A percentile compares a stretch with the other conserved stretches of the same genome.
phyloP scores from a whole-genome alignment of 352 stramenopile species.

The Chrysophaeum taylorii region DNA sequence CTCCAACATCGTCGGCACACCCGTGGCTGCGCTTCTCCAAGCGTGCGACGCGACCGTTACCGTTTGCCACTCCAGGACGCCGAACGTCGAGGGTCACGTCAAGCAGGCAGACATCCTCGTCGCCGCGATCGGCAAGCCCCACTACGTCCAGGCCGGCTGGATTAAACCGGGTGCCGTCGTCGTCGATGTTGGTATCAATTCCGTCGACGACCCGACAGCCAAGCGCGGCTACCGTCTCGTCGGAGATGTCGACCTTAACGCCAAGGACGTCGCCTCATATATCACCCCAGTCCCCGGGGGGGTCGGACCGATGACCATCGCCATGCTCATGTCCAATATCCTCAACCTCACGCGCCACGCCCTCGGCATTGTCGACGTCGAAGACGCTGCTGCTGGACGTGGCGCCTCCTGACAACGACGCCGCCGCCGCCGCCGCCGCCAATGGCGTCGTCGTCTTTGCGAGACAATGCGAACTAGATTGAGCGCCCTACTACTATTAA shows the following conservation, averaged over 20 bases:
- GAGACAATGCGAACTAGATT: no score
- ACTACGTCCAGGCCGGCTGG: slow-evolving; percentile 86
- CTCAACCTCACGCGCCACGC: slow-evolving; percentile 34
- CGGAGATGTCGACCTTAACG: slow-evolving; percentile 87
- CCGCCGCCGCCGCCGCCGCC: no score
- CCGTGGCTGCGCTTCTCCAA: slow-evolving; percentile 84
- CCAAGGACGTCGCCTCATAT: slow-evolving; percentile 58
- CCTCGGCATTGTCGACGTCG: no score
- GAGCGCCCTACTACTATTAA: no score
- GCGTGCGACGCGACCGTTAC: slow-evolving; percentile 93
- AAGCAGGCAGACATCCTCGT: slow-evolving; percentile 90
- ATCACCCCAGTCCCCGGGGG: slow-evolving; percentile 95
- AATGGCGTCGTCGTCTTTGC: no score
- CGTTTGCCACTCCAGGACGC: slow-evolving; percentile 87
- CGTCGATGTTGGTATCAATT: slow-evolving; percentile 99
- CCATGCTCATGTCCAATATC: slow-evolving; percentile 57
- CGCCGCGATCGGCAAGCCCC: slow-evolving; percentile 81
- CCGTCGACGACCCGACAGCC: slow-evolving; percentile 57
- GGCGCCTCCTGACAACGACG: no score
- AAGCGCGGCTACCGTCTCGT: slow-evolving; percentile 88
- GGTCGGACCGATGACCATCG: slow-evolving; percentile 94
- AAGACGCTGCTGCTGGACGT: no score
- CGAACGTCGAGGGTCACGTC: slow-evolving; percentile 69
- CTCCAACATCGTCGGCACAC: slow-evolving; percentile 92
- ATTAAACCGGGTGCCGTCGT: slow-evolving; percentile 92